Percentiles rank a stretch among this genome's conserved stretches.
Conservation (phyloP, 2,329 filamentous ascomycete genomes). For the Laburnicola sp. region DNA sequence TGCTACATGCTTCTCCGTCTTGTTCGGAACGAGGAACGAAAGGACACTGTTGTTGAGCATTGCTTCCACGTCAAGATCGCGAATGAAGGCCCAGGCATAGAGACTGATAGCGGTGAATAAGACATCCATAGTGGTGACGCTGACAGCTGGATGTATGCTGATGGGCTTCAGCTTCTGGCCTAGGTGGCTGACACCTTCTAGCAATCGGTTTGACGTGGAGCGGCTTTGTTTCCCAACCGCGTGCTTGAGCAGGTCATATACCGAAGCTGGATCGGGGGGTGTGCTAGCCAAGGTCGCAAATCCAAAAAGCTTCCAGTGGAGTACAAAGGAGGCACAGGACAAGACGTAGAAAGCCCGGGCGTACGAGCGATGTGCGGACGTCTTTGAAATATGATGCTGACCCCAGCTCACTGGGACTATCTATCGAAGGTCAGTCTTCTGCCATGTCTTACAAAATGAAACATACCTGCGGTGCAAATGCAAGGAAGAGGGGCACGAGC, state of each 20-base stretch:
- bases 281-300: slow-evolving; percentile 53
- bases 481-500: slow-evolving; percentile 36
- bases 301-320: slow-evolving; percentile 53
- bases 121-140: slow-evolving; percentile 62
- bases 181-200: slow-evolving; percentile 28
- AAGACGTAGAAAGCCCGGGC: slow-evolving; percentile 54
- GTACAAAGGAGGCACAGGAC: slow-evolving; percentile 48
- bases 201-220: slow-evolving; percentile 31
- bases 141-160: slow-evolving; percentile 61
- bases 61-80: slow-evolving; percentile 55
- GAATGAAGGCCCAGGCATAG: slow-evolving; percentile 61
- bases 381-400: slow-evolving; percentile 47
- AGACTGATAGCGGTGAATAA: slow-evolving; percentile 58
- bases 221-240: slow-evolving; percentile 53
- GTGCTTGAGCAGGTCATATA: slow-evolving; percentile 40
- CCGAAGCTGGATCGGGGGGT: slow-evolving; percentile 50
- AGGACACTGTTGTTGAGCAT: slow-evolving; percentile 50
- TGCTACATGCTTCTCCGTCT: slow-evolving; percentile 35
- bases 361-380: slow-evolving; percentile 48
- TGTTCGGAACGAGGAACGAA: slow-evolving; percentile 26
- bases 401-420: slow-evolving; percentile 57
- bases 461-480: slow-evolving; percentile 40
- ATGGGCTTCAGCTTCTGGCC: slow-evolving; percentile 53
- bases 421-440: slow-evolving; percentile 21
- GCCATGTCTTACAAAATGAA: neutral